Evolutionary conservation across 441 rosid genomes (phyloP).

Genomic region (Mallotus japonicus): DNA sequence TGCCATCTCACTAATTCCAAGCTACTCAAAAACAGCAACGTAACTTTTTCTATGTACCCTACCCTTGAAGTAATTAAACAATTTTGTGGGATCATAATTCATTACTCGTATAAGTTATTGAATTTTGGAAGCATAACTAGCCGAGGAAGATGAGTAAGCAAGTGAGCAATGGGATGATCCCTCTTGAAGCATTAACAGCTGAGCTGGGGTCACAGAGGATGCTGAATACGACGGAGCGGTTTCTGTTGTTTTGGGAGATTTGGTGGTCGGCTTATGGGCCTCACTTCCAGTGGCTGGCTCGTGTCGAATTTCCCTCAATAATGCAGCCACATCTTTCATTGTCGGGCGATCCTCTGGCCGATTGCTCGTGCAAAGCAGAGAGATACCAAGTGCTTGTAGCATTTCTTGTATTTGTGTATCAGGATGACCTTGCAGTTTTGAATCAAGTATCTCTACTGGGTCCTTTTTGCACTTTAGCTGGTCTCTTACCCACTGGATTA

Average conservation of each 20-base stretch:
- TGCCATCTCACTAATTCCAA: neutral
- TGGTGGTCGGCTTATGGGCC: conserved; percentile 38
- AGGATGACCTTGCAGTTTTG: conserved; percentile 59
- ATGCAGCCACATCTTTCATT: conserved; percentile 68
- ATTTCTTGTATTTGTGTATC: conserved; percentile 68
- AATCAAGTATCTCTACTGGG: conserved; percentile 55
- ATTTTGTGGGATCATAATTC: neutral
- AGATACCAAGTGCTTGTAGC: conserved; percentile 67
- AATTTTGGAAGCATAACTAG: conserved; percentile 27
- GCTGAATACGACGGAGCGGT: conserved; percentile 32
- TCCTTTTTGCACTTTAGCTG: conserved; percentile 59
- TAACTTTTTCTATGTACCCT: conserved; percentile 1
- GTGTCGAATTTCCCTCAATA: conserved; percentile 53
- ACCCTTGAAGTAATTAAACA: neutral
- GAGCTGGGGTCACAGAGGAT: conserved; percentile 47
- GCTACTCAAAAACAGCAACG: neutral
- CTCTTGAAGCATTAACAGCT: conserved; percentile 41
- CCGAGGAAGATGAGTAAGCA: conserved; percentile 50
- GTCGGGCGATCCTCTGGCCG: conserved; percentile 65
- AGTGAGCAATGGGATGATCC: conserved; percentile 45
- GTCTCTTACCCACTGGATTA: conserved; percentile 66
- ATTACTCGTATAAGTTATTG: conserved; percentile 20
- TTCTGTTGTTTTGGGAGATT: conserved; percentile 27
- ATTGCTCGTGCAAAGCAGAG: conserved; percentile 67
- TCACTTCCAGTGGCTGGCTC: conserved; percentile 36